Conservation (phyloP, 345 rosid genomes). For the Fremontodendron californicum region DNA sequence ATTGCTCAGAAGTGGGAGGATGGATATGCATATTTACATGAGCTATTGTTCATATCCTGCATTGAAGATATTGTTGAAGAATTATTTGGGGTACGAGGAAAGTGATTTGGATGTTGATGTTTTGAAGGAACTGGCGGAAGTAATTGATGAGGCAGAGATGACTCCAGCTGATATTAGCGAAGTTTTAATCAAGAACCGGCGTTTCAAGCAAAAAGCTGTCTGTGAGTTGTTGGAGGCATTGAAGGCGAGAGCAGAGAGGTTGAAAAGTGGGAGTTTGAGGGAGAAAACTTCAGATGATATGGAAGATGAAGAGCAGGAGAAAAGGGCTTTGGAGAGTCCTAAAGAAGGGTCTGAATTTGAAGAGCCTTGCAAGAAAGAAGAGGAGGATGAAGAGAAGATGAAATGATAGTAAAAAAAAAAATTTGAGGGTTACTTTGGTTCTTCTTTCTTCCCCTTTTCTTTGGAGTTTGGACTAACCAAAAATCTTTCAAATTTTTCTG, state of each 20-base stretch:
- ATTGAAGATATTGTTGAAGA: constrained; percentile 62
- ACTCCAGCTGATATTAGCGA: constrained; percentile 96
- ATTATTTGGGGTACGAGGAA: constrained; percentile 53
- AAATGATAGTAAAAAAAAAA: not conserved
- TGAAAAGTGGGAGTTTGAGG: constrained; percentile 36
- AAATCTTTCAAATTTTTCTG: constrained; percentile 11
- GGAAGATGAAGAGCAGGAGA: constrained; percentile 55
- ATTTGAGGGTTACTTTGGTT: not conserved
- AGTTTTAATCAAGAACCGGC: constrained; percentile 64
- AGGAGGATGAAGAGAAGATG: constrained; percentile 35
- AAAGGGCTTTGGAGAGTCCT: constrained; percentile 74
- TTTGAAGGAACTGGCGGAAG: constrained; percentile 42
- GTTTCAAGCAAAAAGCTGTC: constrained; percentile 51
- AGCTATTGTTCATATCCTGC: constrained; percentile 67
- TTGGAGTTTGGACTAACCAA: constrained; percentile 23
- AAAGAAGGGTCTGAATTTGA: constrained; percentile 34
- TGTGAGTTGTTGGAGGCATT: constrained; percentile 50
- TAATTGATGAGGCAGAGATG: constrained; percentile 64
- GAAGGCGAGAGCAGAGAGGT: constrained; percentile 44
- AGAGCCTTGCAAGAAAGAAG: constrained; percentile 26
- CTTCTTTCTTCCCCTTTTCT: not conserved
- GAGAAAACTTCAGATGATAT: constrained; percentile 25
- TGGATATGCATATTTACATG: constrained; percentile 97
- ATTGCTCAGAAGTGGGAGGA: constrained; percentile 83
- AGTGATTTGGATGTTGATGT: constrained; percentile 27